These are phyloP conservation scores for Heterobasidion occidentale DNA, from an alignment of 1,284 basidiomycete genomes.

Conservation along the genomic window DNA sequence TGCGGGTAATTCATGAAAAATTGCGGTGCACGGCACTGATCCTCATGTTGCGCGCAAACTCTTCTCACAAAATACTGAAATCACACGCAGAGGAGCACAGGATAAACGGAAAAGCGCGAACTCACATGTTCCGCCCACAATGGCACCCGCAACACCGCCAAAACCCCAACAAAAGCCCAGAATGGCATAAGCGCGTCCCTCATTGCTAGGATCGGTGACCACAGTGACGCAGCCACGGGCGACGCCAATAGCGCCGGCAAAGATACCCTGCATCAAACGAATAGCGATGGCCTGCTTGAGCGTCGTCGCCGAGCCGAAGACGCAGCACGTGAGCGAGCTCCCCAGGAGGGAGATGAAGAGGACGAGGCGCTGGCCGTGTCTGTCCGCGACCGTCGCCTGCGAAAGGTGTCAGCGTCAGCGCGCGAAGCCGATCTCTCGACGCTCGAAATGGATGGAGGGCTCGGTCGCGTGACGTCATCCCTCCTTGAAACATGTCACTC, in stretches of 20 bases:
- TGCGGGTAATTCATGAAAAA: neutral
- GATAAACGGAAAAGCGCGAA: conserved; percentile 6
- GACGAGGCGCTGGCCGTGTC: conserved; percentile 82
- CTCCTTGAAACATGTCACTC: neutral
- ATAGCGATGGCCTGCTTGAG: conserved; percentile 82
- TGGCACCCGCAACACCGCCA: conserved; percentile 86
- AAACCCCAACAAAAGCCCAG: conserved; percentile 94
- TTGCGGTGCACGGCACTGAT: no score
- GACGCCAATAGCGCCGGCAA: conserved; percentile 92
- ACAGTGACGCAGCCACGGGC: conserved; percentile 85
- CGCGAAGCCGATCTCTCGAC: no score
- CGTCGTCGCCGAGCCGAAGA: conserved; percentile 83
- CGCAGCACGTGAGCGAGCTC: conserved; percentile 68
- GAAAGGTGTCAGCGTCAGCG: neutral
- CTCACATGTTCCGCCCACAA: conserved; percentile 80
- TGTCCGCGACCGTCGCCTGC: conserved; percentile 88
- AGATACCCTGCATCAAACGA: conserved; percentile 90
- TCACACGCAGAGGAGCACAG: neutral
- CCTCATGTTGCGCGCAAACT: no score
- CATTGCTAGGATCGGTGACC: conserved; percentile 86
- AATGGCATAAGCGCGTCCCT: conserved; percentile 90
- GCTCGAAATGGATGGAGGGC: neutral
- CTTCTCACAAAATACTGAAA: no score
- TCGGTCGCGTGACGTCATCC: neutral
- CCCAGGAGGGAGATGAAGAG: conserved; percentile 82